A percentile compares a stretch with the other conserved stretches of the same genome.
Evolutionary conservation across 1,139 yeast species (phyloP).

Genomic region (Lodderomyces jiufengensis): DNA sequence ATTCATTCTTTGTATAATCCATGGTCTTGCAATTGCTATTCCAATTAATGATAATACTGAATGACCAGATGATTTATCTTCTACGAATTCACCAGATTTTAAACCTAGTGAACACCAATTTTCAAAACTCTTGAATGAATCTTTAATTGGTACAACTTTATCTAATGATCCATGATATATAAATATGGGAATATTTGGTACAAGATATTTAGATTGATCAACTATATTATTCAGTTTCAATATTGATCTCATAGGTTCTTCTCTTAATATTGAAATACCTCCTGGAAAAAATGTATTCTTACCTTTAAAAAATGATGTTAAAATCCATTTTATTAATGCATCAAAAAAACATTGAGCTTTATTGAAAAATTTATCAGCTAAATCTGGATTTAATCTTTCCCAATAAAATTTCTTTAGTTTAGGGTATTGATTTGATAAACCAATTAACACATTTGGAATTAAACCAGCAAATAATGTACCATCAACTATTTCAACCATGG

Average conservation of each 20-base stretch:
- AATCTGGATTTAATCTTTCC: slow-evolving; percentile 1
- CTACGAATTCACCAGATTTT: slow-evolving; percentile 27
- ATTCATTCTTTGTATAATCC: slow-evolving; percentile 20
- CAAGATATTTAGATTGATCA: slow-evolving; percentile 12
- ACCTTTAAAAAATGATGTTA: slow-evolving; percentile 16
- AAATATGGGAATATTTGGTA: slow-evolving; percentile 32
- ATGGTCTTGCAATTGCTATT: slow-evolving; percentile 28
- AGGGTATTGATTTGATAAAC: slow-evolving; percentile 15
- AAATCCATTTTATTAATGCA: slow-evolving; percentile 12
- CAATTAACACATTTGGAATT: slow-evolving; percentile 23
- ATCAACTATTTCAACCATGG: slow-evolving; percentile 11
- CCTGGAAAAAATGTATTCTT: slow-evolving; percentile 14
- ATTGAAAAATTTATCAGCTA: slow-evolving; percentile 11
- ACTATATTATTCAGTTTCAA: slow-evolving; percentile 23
- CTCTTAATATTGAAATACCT: slow-evolving; percentile 17
- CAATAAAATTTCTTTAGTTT: not conserved
- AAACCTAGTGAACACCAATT: slow-evolving; percentile 32
- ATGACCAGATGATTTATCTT: slow-evolving; percentile 26
- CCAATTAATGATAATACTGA: slow-evolving; percentile 24
- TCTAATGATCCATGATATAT: slow-evolving; percentile 32
- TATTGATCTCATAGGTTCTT: slow-evolving; percentile 14
- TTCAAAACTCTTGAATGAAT: slow-evolving; percentile 24
- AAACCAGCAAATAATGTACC: slow-evolving; percentile 27
- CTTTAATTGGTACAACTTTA: slow-evolving; percentile 25
- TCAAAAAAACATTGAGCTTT: slow-evolving; percentile 15